Conservation (phyloP, 257 asterid genomes). For the Striga asiatica region DNA sequence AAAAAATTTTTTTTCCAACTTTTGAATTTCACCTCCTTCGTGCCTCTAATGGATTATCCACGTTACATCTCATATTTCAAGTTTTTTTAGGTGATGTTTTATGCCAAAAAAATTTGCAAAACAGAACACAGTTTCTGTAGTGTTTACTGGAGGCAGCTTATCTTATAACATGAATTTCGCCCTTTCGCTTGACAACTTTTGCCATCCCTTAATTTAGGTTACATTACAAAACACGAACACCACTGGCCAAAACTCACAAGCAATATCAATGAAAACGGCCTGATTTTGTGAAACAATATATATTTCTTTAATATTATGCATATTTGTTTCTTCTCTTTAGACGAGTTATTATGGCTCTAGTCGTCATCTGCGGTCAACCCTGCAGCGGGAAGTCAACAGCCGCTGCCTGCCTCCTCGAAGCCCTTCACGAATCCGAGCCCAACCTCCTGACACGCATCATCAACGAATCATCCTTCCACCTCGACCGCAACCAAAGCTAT, state of each 20-base stretch:
- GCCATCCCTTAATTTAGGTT: too few species aligned
- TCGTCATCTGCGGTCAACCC: slow-evolving; percentile 96
- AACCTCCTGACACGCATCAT: slow-evolving; percentile 56
- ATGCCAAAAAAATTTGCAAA: too few species aligned
- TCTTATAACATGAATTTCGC: background rate
- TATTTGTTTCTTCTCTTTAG: background rate
- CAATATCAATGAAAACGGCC: too few species aligned
- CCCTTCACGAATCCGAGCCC: slow-evolving; percentile 64
- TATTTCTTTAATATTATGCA: too few species aligned
- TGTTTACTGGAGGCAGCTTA: background rate
- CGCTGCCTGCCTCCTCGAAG: slow-evolving; percentile 60
- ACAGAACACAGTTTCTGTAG: too few species aligned
- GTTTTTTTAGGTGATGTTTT: too few species aligned
- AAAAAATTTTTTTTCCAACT: background rate
- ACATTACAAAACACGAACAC: too few species aligned
- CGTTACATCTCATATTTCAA: background rate
- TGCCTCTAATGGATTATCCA: background rate
- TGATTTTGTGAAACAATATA: too few species aligned
- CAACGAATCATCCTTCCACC: slow-evolving; percentile 77
- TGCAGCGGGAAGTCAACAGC: slow-evolving; percentile 90
- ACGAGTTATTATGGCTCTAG: slow-evolving; percentile 71
- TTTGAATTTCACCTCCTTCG: background rate
- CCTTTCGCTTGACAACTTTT: background rate
- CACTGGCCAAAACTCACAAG: too few species aligned
- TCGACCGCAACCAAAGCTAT: slow-evolving; percentile 68